Evolutionary conservation across 2,329 filamentous ascomycete genomes (phyloP).

Genomic region (Pleomassaria siparia): DNA sequence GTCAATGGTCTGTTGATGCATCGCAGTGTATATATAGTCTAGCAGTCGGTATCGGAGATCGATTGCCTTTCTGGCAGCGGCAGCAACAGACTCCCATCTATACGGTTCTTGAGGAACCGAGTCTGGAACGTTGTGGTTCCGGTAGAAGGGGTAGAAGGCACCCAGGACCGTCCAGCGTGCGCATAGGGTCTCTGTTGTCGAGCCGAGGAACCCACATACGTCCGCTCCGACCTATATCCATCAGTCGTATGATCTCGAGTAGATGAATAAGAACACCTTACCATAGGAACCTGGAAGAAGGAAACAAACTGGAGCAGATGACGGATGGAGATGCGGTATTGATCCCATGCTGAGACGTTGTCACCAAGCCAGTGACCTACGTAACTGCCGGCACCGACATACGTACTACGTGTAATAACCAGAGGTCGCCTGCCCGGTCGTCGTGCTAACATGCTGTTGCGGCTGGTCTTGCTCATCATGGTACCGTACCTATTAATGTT

Average conservation of each 20-base stretch:
- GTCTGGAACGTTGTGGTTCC: constrained; percentile 70
- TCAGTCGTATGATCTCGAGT: constrained; percentile 14
- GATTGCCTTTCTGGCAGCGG: constrained; percentile 68
- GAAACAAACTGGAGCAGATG: constrained; percentile 49
- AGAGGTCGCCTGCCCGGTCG: constrained; percentile 66
- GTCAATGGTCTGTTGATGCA: constrained; percentile 60
- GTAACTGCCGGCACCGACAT: constrained; percentile 66
- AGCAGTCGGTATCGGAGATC: constrained; percentile 73
- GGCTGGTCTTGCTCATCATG: constrained; percentile 70
- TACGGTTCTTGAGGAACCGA: constrained; percentile 56
- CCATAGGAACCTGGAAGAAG: constrained; percentile 51
- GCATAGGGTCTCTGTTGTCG: constrained; percentile 69
- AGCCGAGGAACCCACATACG: constrained; percentile 71
- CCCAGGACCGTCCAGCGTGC: constrained; percentile 72
- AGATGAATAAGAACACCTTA: constrained; percentile 10
- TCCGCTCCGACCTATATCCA: constrained; percentile 57
- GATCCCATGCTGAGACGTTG: constrained; percentile 47
- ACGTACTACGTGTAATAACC: constrained; percentile 76
- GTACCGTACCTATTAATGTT: constrained; percentile 57
- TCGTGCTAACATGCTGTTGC: constrained; percentile 68
- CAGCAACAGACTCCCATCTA: constrained; percentile 64
- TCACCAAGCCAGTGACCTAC: constrained; percentile 64
- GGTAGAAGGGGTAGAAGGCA: constrained; percentile 73
- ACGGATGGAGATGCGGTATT: constrained; percentile 45
- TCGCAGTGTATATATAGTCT: constrained; percentile 75